Evolutionary conservation across 2,329 filamentous ascomycete species (phyloP).

Genomic region (Alternaria triticina): DNA sequence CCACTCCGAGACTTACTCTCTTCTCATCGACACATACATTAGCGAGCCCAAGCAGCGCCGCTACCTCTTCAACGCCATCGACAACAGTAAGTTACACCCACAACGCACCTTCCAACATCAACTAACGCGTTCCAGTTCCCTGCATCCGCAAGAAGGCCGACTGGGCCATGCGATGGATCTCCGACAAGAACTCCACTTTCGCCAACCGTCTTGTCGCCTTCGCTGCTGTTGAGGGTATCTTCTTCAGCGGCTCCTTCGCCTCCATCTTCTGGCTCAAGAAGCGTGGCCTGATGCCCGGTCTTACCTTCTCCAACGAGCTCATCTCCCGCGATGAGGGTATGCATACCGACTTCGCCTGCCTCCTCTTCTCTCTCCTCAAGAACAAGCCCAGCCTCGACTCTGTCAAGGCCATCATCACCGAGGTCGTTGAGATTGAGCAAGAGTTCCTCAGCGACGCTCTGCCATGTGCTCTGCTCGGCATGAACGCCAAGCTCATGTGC

Average conservation of each 20-base stretch:
- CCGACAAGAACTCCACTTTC: conserved; percentile 91
- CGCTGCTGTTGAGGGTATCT: conserved; percentile 97
- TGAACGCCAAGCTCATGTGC: conserved; percentile 98
- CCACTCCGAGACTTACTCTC: conserved; percentile 98
- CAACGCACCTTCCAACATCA: conserved; percentile 6
- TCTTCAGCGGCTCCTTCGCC: conserved; percentile 98
- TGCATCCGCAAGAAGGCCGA: conserved; percentile 99
- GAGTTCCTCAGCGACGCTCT: conserved; percentile 98
- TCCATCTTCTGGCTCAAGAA: conserved; percentile 99
- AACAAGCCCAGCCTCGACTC: conserved; percentile 83
- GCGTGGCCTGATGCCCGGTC: conserved; percentile 96
- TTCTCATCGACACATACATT: conserved; percentile 99
- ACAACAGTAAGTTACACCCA: conserved; percentile 74
- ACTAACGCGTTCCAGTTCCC: conserved; percentile 67
- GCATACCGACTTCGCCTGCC: conserved; percentile 98
- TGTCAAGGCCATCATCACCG: conserved; percentile 86
- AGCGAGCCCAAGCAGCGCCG: conserved; percentile 93
- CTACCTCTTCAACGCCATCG: conserved; percentile 97
- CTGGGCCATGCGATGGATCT: conserved; percentile 95
- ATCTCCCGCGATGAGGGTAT: conserved; percentile 99
- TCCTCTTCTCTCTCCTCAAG: conserved; percentile 96
- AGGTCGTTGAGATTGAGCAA: conserved; percentile 93
- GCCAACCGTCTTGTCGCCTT: conserved; percentile 96
- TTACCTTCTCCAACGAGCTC: conserved; percentile 99
- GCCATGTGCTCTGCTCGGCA: conserved; percentile 89